Base-by-base conservation (phyloP, 768 basidiomycete species). In the Amyloporia xantha region DNA sequence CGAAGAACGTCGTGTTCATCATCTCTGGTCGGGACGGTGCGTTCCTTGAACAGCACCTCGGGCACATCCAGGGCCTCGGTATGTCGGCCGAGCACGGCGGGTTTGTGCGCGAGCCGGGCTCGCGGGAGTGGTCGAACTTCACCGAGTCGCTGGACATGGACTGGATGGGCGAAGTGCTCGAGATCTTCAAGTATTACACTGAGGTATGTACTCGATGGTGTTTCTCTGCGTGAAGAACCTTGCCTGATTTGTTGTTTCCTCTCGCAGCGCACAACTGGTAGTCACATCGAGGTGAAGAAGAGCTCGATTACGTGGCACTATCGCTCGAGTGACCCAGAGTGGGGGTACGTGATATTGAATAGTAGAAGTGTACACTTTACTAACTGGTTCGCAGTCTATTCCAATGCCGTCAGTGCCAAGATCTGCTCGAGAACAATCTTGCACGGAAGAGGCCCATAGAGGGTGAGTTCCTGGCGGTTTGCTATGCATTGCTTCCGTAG, bases 281-380 rank as follows among this genome's bases (percentile, higher is more conserved):
- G 88, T 56, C 86, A 88, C 59, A 91, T 98, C 52, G 95, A 99
- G 75, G 73, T 86, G 66, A 99, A 99, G 81, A 94, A 94, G 77
- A 91, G 90, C 60, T 87, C 87, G 51, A 89, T 99, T 64, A 97
- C 94, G 37, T 98, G 95, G 95, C 95, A 99, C 69, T 97, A 96
- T 69, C 79, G 95, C 39, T 78, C 81, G 50, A 78, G 77, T 26
- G 95, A 99, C 68, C 95, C 95, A 0, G 92, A 95, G 69, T 99
- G 93, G 83, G 94, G 94, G 82, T 87, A 64, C 61, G 86, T 77
- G 6, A 13, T n/a, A n/a, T n/a, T n/a, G n/a, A n/a, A n/a, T n/a
- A n/a, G n/a, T n/a, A n/a, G n/a, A n/a, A n/a, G n/a, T n/a, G n/a
- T n/a, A n/a, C n/a, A n/a, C n/a, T 9, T 15, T 40, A 42, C 50